phyloP scores from a whole-genome alignment of 257 asterid genomes.

The Mentha longifolia region DNA sequence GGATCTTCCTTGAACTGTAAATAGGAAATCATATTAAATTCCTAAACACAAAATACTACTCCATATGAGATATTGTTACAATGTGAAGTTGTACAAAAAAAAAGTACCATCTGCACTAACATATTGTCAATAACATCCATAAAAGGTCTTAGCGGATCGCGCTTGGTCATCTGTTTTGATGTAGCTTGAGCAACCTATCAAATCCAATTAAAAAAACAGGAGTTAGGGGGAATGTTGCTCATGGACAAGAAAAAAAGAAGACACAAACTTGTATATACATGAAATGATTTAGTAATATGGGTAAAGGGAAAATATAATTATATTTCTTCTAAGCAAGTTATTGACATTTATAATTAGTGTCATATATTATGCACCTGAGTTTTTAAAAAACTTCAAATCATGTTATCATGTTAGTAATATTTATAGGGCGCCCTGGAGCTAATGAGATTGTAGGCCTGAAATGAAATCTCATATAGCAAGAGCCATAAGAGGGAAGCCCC shows the following conservation, averaged over 20 bases:
- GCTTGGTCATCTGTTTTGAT: constrained; percentile 97
- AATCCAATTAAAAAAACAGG: constrained; percentile 34
- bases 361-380: constrained; percentile 10
- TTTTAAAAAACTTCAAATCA: neutral
- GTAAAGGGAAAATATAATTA: neutral
- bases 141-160: constrained; percentile 88
- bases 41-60: constrained; percentile 24
- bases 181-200: constrained; percentile 97
- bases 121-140: constrained; percentile 93
- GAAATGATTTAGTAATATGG: neutral
- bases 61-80: constrained; percentile 27
- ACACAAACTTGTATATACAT: constrained; percentile 7
- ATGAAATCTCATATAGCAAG: neutral
- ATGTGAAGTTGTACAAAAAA: constrained; percentile 33
- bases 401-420: constrained; percentile 8
- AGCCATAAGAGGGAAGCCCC: neutral
- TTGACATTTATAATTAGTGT: neutral
- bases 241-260: constrained; percentile 8
- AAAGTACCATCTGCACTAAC: constrained; percentile 87
- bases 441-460: neutral
- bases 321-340: constrained; percentile 19
- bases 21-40: constrained; percentile 35
- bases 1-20: constrained; percentile 87
- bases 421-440: neutral
- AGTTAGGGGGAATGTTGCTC: neutral